A percentile compares a stretch with the other conserved stretches of the same genome.
These are phyloP conservation scores for Neopestalotiopsis clavispora DNA, from an alignment of 2,329 filamentous ascomycete species.

Conservation along the genomic window DNA sequence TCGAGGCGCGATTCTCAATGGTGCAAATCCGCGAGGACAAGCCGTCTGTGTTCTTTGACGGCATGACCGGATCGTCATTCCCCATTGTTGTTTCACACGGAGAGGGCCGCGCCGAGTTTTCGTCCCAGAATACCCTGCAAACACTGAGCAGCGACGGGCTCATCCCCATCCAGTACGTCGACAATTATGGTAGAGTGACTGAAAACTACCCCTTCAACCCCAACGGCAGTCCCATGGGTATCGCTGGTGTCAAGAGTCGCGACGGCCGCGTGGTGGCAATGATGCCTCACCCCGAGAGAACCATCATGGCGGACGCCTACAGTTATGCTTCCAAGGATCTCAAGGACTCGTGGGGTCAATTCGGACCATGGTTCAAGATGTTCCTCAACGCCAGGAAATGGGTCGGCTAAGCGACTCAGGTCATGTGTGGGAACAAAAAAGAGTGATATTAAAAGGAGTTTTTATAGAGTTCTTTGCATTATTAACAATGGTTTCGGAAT, in stretches of 20 bases:
- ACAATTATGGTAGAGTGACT: slow-evolving; percentile 78
- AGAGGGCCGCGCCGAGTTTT: slow-evolving; percentile 81
- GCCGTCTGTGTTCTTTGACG: slow-evolving; percentile 85
- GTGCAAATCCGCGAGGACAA: slow-evolving; percentile 71
- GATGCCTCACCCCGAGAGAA: slow-evolving; percentile 96
- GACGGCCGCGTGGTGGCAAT: slow-evolving; percentile 84
- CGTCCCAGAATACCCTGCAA: slow-evolving; percentile 54
- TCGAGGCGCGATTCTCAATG: slow-evolving; percentile 88
- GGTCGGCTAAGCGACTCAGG: slow-evolving; percentile 63
- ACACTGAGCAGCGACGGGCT: slow-evolving; percentile 69
- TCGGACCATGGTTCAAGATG: slow-evolving; percentile 83
- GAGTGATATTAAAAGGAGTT: neutral
- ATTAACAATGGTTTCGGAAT: neutral
- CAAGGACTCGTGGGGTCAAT: slow-evolving; percentile 74
- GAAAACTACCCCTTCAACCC: slow-evolving; percentile 88
- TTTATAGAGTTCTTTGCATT: neutral
- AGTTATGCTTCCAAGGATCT: slow-evolving; percentile 71
- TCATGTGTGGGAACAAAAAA: neutral
- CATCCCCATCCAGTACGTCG: slow-evolving; percentile 81
- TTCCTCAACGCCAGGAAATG: slow-evolving; percentile 88
- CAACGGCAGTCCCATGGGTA: slow-evolving; percentile 76
- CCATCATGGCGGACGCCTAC: slow-evolving; percentile 77
- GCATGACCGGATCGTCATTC: slow-evolving; percentile 81
- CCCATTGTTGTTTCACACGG: slow-evolving; percentile 91
- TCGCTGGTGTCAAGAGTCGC: slow-evolving; percentile 77